A percentile compares a stretch with the other conserved stretches of the same genome.
Conservation (phyloP, 78 protist species). For the Planoprotostelium fungivorum region DNA sequence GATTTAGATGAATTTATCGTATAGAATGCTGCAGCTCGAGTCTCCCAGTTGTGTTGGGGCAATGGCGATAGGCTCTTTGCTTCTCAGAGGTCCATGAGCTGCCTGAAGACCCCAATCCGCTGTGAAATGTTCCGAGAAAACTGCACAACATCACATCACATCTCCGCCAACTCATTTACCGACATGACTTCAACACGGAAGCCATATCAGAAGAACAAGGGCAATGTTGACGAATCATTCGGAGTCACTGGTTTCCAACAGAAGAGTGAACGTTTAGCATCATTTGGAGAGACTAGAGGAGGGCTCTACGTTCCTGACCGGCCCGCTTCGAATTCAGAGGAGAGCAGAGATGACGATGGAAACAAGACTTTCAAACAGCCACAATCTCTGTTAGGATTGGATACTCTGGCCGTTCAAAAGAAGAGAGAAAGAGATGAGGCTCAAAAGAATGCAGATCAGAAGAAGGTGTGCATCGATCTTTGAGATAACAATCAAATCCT, state of each 20-base stretch:
- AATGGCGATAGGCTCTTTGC: no score
- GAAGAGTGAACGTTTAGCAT: neutral
- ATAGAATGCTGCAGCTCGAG: no score
- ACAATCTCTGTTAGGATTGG: constrained; percentile 42
- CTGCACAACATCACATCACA: no score
- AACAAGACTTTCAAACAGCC: neutral
- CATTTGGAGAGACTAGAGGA: neutral
- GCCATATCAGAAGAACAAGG: no score
- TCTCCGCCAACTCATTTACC: no score
- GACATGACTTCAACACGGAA: no score
- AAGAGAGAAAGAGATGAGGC: constrained; percentile 29
- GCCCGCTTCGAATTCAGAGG: neutral
- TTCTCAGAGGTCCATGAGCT: no score
- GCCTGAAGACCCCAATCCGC: no score
- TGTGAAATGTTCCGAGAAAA: no score
- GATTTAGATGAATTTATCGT: no score
- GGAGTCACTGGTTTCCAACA: neutral
- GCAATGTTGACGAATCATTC: neutral
- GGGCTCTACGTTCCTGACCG: neutral
- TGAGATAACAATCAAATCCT: neutral
- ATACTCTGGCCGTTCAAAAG: constrained; percentile 45
- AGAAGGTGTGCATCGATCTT: neutral
- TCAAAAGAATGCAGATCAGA: neutral
- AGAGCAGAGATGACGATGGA: neutral
- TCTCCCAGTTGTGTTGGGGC: no score